These are phyloP conservation scores for Ophiostoma novo-ulmi DNA, from an alignment of 2,329 filamentous ascomycete genomes.

Conservation along the genomic window DNA sequence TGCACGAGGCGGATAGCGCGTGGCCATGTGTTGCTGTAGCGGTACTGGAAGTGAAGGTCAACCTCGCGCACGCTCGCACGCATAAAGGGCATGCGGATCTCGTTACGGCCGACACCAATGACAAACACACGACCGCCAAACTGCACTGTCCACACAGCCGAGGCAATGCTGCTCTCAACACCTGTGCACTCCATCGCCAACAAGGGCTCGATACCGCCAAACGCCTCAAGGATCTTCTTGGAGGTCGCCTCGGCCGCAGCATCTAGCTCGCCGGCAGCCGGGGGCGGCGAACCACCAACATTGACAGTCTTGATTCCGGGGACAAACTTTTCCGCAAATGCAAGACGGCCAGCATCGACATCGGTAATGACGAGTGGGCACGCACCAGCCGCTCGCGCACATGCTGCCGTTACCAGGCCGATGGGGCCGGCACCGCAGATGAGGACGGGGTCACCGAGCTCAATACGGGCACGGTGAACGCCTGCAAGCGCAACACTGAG, in stretches of 20 bases:
- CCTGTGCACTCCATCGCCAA: conserved; percentile 90
- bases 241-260: conserved; percentile 66
- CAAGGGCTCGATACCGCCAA: conserved; percentile 74
- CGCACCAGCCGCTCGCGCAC: conserved; percentile 78
- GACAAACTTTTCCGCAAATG: conserved; percentile 78
- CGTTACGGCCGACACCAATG: conserved; percentile 90
- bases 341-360: conserved; percentile 78
- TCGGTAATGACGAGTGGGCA: conserved; percentile 91
- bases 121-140: conserved; percentile 97
- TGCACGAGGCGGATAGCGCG: conserved; percentile 82
- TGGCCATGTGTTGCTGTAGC: conserved; percentile 95
- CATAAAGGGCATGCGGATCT: conserved; percentile 97
- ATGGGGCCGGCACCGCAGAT: conserved; percentile 94
- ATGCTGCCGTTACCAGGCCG: conserved; percentile 81
- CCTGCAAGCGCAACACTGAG: conserved; percentile 83
- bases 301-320: conserved; percentile 77
- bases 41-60: conserved; percentile 93
- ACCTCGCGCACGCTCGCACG: conserved; percentile 83
- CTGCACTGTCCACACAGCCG: conserved; percentile 83
- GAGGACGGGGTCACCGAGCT: conserved; percentile 78
- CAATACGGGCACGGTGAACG: conserved; percentile 74
- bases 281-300: conserved; percentile 42
- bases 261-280: conserved; percentile 32
- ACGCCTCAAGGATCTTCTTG: conserved; percentile 54
- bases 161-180: conserved; percentile 79